Evolutionary conservation across 192 early-diverging fungal genomes (phyloP).

Genomic region (Linnemannia exigua): DNA sequence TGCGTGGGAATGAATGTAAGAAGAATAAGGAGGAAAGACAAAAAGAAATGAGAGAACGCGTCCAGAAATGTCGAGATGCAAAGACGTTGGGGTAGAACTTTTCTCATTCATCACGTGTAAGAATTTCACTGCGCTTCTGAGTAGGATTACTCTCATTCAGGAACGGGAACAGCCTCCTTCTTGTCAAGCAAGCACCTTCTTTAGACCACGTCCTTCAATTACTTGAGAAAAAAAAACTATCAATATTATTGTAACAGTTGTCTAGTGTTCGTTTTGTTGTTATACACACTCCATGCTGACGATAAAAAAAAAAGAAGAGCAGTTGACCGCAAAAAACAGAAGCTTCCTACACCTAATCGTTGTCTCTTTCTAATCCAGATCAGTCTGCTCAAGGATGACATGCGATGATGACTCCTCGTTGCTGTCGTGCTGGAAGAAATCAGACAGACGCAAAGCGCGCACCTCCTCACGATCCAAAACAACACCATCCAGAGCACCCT

Average conservation of each 20-base stretch:
- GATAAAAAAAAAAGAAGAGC: background rate
- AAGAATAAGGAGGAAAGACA: background rate
- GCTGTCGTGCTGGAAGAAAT: slow-evolving; percentile 55
- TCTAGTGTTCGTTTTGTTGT: slow-evolving; percentile 4
- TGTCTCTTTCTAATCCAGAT: slow-evolving; percentile 30
- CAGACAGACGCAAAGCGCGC: slow-evolving; percentile 36
- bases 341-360: background rate
- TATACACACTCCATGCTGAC: slow-evolving; percentile 1
- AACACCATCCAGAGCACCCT: slow-evolving; percentile 35
- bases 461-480: slow-evolving; percentile 48
- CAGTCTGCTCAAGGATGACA: slow-evolving; percentile 52
- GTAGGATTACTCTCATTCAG: no score
- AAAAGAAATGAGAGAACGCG: background rate
- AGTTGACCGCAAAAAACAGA: background rate
- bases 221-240: background rate
- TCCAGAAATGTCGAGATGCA: background rate
- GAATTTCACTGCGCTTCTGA: no score
- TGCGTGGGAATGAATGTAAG: slow-evolving; percentile 7
- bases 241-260: background rate
- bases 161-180: no score
- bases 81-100: background rate
- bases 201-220: no score
- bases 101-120: background rate
- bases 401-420: slow-evolving; percentile 55
- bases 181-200: no score